phyloP scores from a whole-genome alignment of 163 green algal species.

The Volvox carteri region DNA sequence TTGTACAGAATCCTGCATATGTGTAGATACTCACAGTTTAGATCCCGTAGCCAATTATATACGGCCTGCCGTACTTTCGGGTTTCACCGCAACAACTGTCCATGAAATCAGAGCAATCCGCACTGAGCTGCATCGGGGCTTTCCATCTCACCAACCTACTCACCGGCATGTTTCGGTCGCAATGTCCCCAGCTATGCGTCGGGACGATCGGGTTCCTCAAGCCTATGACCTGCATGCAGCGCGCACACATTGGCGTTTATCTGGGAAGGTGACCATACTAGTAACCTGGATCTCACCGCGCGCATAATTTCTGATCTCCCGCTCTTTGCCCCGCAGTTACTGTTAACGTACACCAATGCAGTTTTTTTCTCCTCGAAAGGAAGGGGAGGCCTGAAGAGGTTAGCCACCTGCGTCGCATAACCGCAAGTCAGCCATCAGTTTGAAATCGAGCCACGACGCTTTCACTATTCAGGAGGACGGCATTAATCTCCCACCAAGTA shows the following conservation, averaged over 20 bases:
- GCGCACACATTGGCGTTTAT: too few relatives aligned
- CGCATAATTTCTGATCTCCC: conserved; percentile 56
- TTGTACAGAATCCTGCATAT: too few relatives aligned
- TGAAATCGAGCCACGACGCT: too few relatives aligned
- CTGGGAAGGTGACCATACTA: too few relatives aligned
- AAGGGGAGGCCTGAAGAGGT: conserved; percentile 13
- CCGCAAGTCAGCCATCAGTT: too few relatives aligned
- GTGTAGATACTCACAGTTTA: too few relatives aligned
- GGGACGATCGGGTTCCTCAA: conserved; percentile 36
- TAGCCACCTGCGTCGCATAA: background rate
- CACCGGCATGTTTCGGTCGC: conserved; percentile 57
- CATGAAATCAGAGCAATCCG: too few relatives aligned
- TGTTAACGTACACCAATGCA: conserved; percentile 55
- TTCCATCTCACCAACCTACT: background rate
- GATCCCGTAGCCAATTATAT: too few relatives aligned
- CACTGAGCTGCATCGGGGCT: background rate
- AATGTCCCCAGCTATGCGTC: conserved; percentile 57
- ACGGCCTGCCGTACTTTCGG: too few relatives aligned
- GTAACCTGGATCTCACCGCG: background rate
- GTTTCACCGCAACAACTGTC: too few relatives aligned
- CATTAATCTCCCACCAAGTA: too few relatives aligned
- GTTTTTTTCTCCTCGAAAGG: conserved; percentile 61
- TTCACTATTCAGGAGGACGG: too few relatives aligned
- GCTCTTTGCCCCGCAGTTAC: conserved; percentile 59
- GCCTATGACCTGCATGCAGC: conserved; percentile 44